phyloP scores from a whole-genome alignment of 2,329 filamentous ascomycete species.

The Cercospora sp. region DNA sequence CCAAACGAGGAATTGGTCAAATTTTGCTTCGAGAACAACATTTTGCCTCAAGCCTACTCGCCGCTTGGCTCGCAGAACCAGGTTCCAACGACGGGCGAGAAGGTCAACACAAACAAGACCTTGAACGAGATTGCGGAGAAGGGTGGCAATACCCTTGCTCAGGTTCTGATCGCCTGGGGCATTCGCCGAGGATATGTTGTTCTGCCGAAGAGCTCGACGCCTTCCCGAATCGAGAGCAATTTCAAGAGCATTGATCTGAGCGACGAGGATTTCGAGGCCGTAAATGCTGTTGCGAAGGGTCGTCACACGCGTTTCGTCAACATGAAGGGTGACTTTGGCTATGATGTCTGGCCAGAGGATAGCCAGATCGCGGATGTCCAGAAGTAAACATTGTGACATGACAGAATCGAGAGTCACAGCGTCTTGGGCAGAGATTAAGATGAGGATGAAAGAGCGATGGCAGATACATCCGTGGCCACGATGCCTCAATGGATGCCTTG shows the following conservation, averaged over 20 bases:
- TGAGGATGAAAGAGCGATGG: background rate
- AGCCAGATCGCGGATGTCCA: constrained; percentile 16
- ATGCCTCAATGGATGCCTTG: background rate
- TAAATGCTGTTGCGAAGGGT: constrained; percentile 64
- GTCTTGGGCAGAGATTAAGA: background rate
- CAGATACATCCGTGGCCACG: background rate
- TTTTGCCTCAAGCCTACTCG: constrained; percentile 56
- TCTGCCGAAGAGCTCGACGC: constrained; percentile 69
- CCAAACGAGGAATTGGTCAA: constrained; percentile 62
- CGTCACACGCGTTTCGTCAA: constrained; percentile 73
- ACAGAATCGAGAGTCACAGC: background rate
- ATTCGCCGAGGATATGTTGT: constrained; percentile 66
- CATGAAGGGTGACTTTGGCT: constrained; percentile 79
- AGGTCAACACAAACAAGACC: constrained; percentile 59
- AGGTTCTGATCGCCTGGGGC: constrained; percentile 66
- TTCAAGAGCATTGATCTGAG: constrained; percentile 61
- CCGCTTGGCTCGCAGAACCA: constrained; percentile 69
- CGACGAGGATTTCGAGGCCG: constrained; percentile 56
- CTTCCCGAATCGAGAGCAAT: constrained; percentile 67
- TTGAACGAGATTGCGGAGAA: constrained; percentile 60
- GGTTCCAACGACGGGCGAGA: constrained; percentile 67
- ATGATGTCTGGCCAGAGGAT: constrained; percentile 50
- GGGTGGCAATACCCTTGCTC: constrained; percentile 59
- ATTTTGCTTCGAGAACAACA: constrained; percentile 59
- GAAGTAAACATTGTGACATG: background rate